Evolutionary conservation across 2,329 filamentous ascomycete species (phyloP).

Genomic region (Scedosporium apiospermum): DNA sequence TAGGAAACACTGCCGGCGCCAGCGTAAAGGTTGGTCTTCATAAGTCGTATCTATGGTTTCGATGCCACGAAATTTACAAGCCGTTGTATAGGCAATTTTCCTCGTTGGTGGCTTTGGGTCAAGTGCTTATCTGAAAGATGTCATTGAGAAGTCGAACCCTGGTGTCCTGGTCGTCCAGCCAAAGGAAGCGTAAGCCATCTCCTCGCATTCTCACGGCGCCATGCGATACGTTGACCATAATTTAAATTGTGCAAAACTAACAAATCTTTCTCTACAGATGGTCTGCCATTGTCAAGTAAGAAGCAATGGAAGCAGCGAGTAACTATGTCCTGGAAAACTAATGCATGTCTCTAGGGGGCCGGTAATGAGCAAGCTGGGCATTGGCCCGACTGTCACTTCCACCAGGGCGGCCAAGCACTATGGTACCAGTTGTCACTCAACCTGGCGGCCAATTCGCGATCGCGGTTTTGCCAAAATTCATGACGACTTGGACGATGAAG

Average conservation of each 20-base stretch:
- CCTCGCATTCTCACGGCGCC: neutral
- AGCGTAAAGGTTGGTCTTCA: neutral
- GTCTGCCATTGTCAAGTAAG: conserved; percentile 2
- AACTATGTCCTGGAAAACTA: neutral
- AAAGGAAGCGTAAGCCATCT: neutral
- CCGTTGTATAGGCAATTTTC: neutral
- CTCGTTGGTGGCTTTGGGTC: neutral
- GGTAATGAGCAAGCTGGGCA: neutral
- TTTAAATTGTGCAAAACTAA: neutral
- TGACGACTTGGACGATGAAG: neutral
- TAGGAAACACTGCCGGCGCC: neutral
- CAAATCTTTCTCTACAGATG: neutral
- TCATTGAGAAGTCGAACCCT: neutral
- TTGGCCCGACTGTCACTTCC: neutral
- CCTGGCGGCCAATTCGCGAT: neutral
- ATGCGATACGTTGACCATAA: neutral
- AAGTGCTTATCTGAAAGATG: neutral
- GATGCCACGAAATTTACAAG: neutral
- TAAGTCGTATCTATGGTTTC: neutral
- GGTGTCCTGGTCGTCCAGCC: neutral
- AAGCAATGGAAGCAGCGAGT: neutral
- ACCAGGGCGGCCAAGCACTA: neutral
- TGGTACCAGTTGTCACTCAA: neutral
- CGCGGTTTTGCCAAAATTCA: neutral
- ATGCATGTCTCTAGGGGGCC: neutral